Conservation (phyloP, 495 filamentous ascomycete genomes). For the Hypoxylon fragiforme region DNA sequence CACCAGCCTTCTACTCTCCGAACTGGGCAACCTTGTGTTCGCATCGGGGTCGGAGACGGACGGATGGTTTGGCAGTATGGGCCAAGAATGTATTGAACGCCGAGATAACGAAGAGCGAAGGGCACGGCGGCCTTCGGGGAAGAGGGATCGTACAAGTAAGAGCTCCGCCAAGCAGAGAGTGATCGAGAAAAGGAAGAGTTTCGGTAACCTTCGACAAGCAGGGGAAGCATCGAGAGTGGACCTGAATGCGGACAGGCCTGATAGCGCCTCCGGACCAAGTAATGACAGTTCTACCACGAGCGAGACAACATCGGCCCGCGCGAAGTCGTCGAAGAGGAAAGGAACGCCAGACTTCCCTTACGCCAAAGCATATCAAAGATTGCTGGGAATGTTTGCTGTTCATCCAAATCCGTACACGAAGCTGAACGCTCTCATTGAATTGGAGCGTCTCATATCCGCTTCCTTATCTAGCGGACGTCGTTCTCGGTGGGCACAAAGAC, state of each 20-base stretch:
- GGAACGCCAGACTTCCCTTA: conserved; percentile 67
- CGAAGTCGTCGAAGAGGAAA: conserved; percentile 42
- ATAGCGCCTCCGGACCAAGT: conserved; percentile 39
- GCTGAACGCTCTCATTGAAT: conserved; percentile 78
- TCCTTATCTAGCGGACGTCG: conserved; percentile 57
- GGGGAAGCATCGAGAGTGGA: conserved; percentile 41
- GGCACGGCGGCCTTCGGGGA: conserved; percentile 41
- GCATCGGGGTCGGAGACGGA: conserved; percentile 90
- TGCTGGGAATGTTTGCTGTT: conserved; percentile 84
- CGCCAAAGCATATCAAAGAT: conserved; percentile 71
- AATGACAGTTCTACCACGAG: conserved; percentile 47
- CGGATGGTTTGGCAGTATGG: conserved; percentile 78
- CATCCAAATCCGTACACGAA: conserved; percentile 88
- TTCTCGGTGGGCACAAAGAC: conserved; percentile 41
- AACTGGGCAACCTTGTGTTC: conserved; percentile 84
- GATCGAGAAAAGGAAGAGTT: conserved; percentile 63
- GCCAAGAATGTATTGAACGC: conserved; percentile 75
- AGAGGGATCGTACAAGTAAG: conserved; percentile 40
- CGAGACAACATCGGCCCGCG: conserved; percentile 45
- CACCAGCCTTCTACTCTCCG: conserved; percentile 84
- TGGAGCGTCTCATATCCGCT: conserved; percentile 78
- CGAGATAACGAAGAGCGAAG: conserved; percentile 66
- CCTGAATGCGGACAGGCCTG: conserved; percentile 35
- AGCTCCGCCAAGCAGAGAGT: conserved; percentile 56
- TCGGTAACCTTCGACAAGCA: conserved; percentile 51